phyloP scores from a whole-genome alignment of 148 eudicot genomes.

The Amaranthus palmeri region DNA sequence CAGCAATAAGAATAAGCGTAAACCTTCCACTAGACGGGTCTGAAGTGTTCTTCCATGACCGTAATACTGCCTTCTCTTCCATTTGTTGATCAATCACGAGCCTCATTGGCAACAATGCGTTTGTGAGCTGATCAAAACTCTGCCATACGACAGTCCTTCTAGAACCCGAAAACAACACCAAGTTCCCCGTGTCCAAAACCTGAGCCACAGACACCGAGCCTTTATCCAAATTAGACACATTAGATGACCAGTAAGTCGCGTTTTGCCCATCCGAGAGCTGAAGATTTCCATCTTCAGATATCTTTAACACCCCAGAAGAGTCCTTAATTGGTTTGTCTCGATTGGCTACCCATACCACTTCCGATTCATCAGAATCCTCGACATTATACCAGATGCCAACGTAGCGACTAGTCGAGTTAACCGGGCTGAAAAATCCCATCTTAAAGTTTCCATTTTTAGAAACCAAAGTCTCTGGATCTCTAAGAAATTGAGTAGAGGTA shows the following conservation, averaged over 20 bases:
- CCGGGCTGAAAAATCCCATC: conserved; percentile 33
- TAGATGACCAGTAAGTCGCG: conserved; percentile 43
- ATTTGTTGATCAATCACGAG: background rate
- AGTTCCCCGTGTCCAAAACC: conserved; percentile 48
- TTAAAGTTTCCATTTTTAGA: conserved; percentile 22
- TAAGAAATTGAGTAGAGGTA: conserved; percentile 17
- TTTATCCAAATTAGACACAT: conserved; percentile 5
- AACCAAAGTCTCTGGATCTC: conserved; percentile 20
- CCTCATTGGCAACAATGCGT: conserved; percentile 39
- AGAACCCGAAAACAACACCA: conserved; percentile 26
- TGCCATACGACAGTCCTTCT: conserved; percentile 45
- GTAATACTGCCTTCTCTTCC: background rate
- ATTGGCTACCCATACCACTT: conserved; percentile 37
- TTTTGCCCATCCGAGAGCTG: conserved; percentile 26
- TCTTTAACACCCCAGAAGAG: conserved; percentile 12
- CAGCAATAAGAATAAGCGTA: background rate
- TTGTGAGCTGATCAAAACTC: conserved; percentile 63
- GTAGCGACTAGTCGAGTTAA: conserved; percentile 18
- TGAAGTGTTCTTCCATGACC: conserved; percentile 25
- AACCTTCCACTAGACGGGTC: conserved; percentile 27
- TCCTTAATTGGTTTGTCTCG: conserved; percentile 22
- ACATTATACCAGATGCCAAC: conserved; percentile 35
- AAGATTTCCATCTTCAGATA: conserved; percentile 26
- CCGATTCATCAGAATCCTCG: conserved; percentile 1
- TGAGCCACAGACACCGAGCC: conserved; percentile 25